Base-by-base conservation (phyloP, 2,329 filamentous ascomycete genomes). In the Lasiodiplodia citricola region DNA sequence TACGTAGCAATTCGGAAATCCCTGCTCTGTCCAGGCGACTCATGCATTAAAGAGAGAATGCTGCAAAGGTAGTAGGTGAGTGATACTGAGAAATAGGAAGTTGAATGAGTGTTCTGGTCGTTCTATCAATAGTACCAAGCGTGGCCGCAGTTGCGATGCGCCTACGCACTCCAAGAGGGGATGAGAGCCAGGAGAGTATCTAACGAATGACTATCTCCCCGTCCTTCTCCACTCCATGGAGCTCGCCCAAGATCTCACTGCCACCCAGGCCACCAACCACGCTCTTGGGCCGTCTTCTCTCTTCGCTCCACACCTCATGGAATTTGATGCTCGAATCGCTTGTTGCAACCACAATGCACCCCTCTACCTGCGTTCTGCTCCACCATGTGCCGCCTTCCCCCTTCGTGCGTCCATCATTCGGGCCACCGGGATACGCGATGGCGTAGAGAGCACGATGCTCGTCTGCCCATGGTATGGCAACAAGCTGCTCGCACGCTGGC, bases 261-360 rank as follows among this genome's bases (percentile, higher is more conserved):
- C 93, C 92, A 14, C 92, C 92, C 28, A 97, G 82, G 71, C 92
- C 69, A 16, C 60, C 81, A 37, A 70, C 82, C 44, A 70, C 52
- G 18, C 71, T 72, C 70, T 71, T 70, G 52, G 72, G 83, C 2
- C 92, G 89, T 52, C 82, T 83, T 10, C 83, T 81, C 74, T 87
- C 90, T 73, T 87, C 87, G n/a, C 87, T 86, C 96, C 94, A 98
- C 13, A 99, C 89, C 81, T 98, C 94, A 79, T 98, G 94, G 75
- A 98, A 98, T 77, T 96, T 96, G 79, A 98, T 91, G 73, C 89
- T 96, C 77, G 93, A 91, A 80, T 98, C 94, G 76, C 94, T 97
- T 54, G 93, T 92, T 18, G 94, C 95, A 66, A 99, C 91, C 21
- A 97, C 92, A 72, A 99, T 90, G 77, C 94, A 97, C 0, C 92